phyloP scores from a whole-genome alignment of 163 green algal genomes.

The Chlamydomonas reinhardtii region DNA sequence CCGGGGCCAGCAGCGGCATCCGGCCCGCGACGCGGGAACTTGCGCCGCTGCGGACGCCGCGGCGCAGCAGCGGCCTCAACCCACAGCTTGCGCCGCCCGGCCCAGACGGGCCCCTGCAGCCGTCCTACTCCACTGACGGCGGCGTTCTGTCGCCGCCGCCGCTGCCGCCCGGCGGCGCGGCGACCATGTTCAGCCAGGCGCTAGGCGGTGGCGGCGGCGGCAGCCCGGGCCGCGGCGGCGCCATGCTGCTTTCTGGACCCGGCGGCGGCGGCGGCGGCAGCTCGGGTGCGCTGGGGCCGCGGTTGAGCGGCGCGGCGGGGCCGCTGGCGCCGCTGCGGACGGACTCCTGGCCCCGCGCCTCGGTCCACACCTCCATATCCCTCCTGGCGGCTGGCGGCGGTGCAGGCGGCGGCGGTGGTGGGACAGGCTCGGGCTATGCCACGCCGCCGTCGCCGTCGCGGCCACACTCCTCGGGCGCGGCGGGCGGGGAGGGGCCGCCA shows the following conservation, averaged over 20 bases:
- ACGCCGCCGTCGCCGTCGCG: no score
- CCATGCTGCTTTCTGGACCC: no score
- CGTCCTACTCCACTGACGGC: not conserved
- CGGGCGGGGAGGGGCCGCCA: no score
- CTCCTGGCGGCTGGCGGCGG: not conserved
- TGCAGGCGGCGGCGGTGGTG: not conserved
- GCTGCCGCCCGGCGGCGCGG: no score
- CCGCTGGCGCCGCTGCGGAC: slow-evolving; percentile 19
- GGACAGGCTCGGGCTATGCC: not conserved
- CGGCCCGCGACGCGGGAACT: not conserved
- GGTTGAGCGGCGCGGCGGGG: not conserved
- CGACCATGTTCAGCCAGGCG: not conserved
- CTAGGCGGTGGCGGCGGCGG: no score
- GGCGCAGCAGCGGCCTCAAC: not conserved
- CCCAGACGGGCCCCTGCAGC: no score
- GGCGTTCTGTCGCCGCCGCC: not conserved
- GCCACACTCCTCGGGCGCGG: no score
- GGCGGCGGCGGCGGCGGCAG: not conserved
- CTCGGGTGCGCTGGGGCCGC: not conserved
- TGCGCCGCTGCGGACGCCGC: slow-evolving; percentile 4
- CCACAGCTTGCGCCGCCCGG: no score
- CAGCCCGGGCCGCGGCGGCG: not conserved
- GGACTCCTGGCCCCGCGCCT: slow-evolving; percentile 4
- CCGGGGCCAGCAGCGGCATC: no score
- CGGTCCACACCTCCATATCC: not conserved